Base-by-base conservation (phyloP, 495 filamentous ascomycete species). In the Glutinoglossum americanum region DNA sequence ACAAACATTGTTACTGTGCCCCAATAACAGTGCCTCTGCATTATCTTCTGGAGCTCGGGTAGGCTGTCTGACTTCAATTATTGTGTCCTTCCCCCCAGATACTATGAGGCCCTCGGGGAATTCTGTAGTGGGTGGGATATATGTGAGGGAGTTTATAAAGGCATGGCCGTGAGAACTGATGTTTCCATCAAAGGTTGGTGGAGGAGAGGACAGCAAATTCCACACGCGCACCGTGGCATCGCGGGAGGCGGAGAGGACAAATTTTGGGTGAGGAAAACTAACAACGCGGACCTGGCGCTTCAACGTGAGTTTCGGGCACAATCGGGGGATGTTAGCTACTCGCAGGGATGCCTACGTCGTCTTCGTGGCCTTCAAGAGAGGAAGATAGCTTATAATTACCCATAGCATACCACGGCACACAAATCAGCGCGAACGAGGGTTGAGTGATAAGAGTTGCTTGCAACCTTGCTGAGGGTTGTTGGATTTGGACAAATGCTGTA, bases 331-430 rank as follows among this genome's bases (percentile, higher is more conserved):
- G 41, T 45, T n/a, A n/a, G n/a, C n/a, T n/a, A n/a, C n/a, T n/a
- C n/a, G n/a, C n/a, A n/a, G n/a, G n/a, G n/a, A n/a, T n/a, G n/a
- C 81, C 74, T 76, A 90, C 87, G 80, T 94, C 87, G 67, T 84
- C 81, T 64, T 84, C 78, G 62, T 94, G 87, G 64, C 80, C 87
- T 64, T 79, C 74, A 51, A 94, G 74, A 66, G 83, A 78, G 63
- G 87, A 84, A 58, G 87, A 85, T 62, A 94, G 80, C 74, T 85
- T 89, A 75, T 81, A 94, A 65, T 78, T 71, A 67, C 69, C 69
- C 74, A 80, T 80, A 10, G n/a, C 41, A n/a, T n/a, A 21, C n/a
- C 37, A 41, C 30, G 9, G 30, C 30, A 33, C 30, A 9, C 30
- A 33, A 9, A n/a, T n/a, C n/a, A n/a, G n/a, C n/a, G n/a, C n/a